phyloP scores from a whole-genome alignment of 164 flowering plant species.

The Echeveria elegans region DNA sequence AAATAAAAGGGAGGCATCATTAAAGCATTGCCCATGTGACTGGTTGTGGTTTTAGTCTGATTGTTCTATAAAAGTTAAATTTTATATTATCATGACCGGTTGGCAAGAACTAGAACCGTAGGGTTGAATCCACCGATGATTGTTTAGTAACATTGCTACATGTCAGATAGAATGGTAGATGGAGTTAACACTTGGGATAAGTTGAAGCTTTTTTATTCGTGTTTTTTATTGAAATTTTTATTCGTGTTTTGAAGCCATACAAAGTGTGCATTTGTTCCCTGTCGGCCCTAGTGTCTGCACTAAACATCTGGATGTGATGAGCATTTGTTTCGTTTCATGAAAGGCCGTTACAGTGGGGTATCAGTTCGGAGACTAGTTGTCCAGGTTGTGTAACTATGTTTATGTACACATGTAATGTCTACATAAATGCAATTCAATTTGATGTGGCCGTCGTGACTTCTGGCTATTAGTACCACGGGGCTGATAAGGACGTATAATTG shows the following conservation, averaged over 20 bases:
- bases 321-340: not conserved
- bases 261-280: not conserved
- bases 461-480: not conserved
- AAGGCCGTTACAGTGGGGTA: not conserved
- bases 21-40: constrained; percentile 12
- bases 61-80: constrained; percentile 6
- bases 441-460: not conserved
- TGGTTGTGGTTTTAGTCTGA: constrained; percentile 5
- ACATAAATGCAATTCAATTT: not conserved
- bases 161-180: not conserved
- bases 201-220: not conserved
- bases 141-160: not conserved
- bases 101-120: not conserved
- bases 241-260: not conserved
- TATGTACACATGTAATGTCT: not conserved
- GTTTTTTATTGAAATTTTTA: not conserved
- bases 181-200: not conserved
- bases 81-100: not conserved
- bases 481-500: not conserved
- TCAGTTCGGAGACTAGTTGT: not conserved
- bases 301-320: not conserved
- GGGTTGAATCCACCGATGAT: not conserved
- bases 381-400: not conserved
- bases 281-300: not conserved
- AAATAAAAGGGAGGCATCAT: constrained; percentile 1